Base-by-base conservation (phyloP, 441 rosid genomes). In the Euphorbia schlechtendalii region DNA sequence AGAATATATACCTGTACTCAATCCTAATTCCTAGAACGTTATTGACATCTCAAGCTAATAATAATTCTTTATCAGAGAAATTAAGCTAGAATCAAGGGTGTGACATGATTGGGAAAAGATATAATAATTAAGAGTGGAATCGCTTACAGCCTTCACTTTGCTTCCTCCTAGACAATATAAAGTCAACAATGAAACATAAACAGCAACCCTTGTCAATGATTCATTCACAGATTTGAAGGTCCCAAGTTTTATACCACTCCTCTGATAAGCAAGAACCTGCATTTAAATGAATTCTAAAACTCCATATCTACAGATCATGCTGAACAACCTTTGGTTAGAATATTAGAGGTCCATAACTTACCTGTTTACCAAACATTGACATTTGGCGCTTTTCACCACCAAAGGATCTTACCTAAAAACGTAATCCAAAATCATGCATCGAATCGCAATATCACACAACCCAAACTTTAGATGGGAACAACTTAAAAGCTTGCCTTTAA, bases 301-400 rank as follows among this genome's bases (percentile, higher is more conserved):
- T 69, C 49, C 54, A 54, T 36, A 12, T 55, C 51, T 64, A 21
- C 49, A 65, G 13, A 34, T 18, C 1, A 36, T n/a, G 28, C 17
- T 18, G 20, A 58, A 64, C 59, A 22, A 21, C 48, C 34, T 25
- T 54, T 13, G 34, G 18, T 34, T 22, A 25, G 14, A 21, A 22
- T 24, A 22, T 9, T 53, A 21, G 21, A 48, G 53, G 27, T 53
- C 30, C 57, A 56, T 30, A 30, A 43, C 72, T 82, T 78, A 85
- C 98, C 89, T 84, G 95, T 55, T 78, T 74, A 71, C 95, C 96
- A 62, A 93, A 88, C 82, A 82, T 78, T 66, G 73, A 78, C 97
- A 90, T 90, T 77, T 90, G 99, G 61, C 78, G 87, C 73, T 81
- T 90, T 80, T 93, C 99, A 69, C 97, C 99, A 54, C 97, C 82